Evolutionary conservation across 495 filamentous ascomycete genomes (phyloP).

Genomic region (Talaromyces ruber): DNA sequence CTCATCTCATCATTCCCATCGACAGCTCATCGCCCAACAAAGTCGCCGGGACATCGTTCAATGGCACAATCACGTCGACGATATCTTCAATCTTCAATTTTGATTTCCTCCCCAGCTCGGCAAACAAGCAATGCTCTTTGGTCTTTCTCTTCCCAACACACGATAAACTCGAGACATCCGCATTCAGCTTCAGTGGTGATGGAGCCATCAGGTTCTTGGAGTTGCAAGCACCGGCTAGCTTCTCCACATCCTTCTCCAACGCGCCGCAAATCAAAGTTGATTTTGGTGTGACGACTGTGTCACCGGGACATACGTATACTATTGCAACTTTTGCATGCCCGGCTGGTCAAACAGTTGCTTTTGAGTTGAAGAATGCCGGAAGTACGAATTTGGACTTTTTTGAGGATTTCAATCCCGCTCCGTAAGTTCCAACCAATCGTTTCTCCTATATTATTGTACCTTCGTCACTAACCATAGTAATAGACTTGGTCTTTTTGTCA

Average conservation of each 20-base stretch:
- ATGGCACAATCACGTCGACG: constrained; percentile 44
- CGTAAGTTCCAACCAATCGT: constrained; percentile 23
- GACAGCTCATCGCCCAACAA: constrained; percentile 44
- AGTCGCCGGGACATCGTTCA: constrained; percentile 45
- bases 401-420: constrained; percentile 53
- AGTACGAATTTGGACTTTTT: constrained; percentile 51
- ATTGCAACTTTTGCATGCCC: constrained; percentile 49
- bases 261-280: constrained; percentile 35
- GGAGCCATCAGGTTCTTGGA: constrained; percentile 44
- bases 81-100: constrained; percentile 63
- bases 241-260: constrained; percentile 41
- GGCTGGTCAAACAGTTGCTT: constrained; percentile 39
- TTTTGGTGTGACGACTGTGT: constrained; percentile 36
- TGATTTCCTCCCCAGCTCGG: constrained; percentile 44
- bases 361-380: constrained; percentile 43
- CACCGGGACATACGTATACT: constrained; percentile 47
- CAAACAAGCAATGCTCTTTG: constrained; percentile 53
- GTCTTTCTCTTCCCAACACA: constrained; percentile 57
- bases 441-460: neutral
- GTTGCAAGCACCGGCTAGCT: constrained; percentile 28
- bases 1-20: constrained; percentile 60
- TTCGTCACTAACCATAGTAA: neutral
- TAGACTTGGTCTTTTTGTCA: neutral
- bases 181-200: constrained; percentile 48
- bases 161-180: constrained; percentile 43